A percentile compares a stretch with the other conserved stretches of the same genome.
Evolutionary conservation across 2,329 filamentous ascomycete species (phyloP).

Genomic region (Hansfordia pulvinata): DNA sequence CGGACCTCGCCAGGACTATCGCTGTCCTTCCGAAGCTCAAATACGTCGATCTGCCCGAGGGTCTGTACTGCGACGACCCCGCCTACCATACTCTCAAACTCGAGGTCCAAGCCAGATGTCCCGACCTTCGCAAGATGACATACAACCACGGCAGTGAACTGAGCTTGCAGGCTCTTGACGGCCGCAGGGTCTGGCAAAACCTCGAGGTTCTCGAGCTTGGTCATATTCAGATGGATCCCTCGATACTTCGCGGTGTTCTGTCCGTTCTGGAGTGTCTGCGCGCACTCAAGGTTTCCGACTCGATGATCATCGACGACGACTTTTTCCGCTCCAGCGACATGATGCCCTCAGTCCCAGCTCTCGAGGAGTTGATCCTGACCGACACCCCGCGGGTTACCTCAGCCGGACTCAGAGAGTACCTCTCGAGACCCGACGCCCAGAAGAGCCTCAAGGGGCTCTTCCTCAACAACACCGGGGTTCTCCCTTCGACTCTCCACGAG

Average conservation of each 20-base stretch:
- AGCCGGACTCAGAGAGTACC: slow-evolving; percentile 54
- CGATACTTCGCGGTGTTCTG: slow-evolving; percentile 57
- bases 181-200: slow-evolving; percentile 51
- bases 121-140: slow-evolving; percentile 77
- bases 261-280: slow-evolving; percentile 51
- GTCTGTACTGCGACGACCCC: slow-evolving; percentile 70
- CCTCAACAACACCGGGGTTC: slow-evolving; percentile 59
- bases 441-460: slow-evolving; percentile 53
- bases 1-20: slow-evolving; percentile 73
- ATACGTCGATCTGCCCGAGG: slow-evolving; percentile 84
- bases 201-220: slow-evolving; percentile 63
- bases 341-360: slow-evolving; percentile 58
- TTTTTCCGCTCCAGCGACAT: slow-evolving; percentile 55
- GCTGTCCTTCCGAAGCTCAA: slow-evolving; percentile 73
- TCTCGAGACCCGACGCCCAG: slow-evolving; percentile 46
- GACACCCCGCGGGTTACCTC: slow-evolving; percentile 60
- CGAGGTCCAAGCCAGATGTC: slow-evolving; percentile 73
- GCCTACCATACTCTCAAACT: slow-evolving; percentile 64
- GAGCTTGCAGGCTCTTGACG: slow-evolving; percentile 57
- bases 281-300: slow-evolving; percentile 61
- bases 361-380: slow-evolving; percentile 61
- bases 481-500: slow-evolving; percentile 43
- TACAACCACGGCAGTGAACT: slow-evolving; percentile 69
- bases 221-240: slow-evolving; percentile 55
- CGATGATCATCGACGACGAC: slow-evolving; percentile 60